Base-by-base conservation (phyloP, 148 eudicot genomes). In the Rhododendron ovatum region DNA sequence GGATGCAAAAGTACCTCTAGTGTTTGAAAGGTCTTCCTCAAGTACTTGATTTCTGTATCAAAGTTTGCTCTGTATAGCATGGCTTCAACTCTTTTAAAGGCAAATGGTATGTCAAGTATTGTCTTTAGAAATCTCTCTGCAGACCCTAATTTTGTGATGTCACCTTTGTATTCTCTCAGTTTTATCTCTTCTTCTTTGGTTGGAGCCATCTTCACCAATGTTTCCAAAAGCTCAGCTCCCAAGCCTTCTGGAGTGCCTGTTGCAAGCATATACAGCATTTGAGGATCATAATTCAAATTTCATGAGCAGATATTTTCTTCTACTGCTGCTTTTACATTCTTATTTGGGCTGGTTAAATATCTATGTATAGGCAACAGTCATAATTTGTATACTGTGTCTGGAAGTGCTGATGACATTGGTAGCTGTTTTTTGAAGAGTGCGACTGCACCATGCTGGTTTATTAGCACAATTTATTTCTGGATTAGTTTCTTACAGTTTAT, bases 101-200 rank as follows among this genome's bases (percentile, higher is more conserved):
- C 99, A 88, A 93, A 96, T 80, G 98, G 99, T 87, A 95, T 87
- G 65, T 94, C 98, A 47, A 96, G 97, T 83, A 96, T 88, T 50
- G 95, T 92, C 91, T 90, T 95, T 24, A 96, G 98, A 89, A 96
- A 96, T 85, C 94, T 88, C 92, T 96, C 99, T 78, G 99, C 98
- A 83, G 98, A 89, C 74, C 98, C 99, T 73, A 96, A 83, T 88
- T 94, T 95, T 67, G 96, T 91, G 84, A 86, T 83, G 85, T 96
- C 99, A 39, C 96, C 98, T 80, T 82, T 91, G 87, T 96, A 95
- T 84, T 93, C 93, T 89, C 86, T 94, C 45, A 96, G 90, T 90
- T 94, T 96, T 73, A 93, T 95, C 89, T 95, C 99, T 90, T 96
- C 98, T 88, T 96, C 98, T 89, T 96, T 93, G 80, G 98, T 96